Conservation (phyloP, 768 basidiomycete species). For the Leccinum truebloodii region DNA sequence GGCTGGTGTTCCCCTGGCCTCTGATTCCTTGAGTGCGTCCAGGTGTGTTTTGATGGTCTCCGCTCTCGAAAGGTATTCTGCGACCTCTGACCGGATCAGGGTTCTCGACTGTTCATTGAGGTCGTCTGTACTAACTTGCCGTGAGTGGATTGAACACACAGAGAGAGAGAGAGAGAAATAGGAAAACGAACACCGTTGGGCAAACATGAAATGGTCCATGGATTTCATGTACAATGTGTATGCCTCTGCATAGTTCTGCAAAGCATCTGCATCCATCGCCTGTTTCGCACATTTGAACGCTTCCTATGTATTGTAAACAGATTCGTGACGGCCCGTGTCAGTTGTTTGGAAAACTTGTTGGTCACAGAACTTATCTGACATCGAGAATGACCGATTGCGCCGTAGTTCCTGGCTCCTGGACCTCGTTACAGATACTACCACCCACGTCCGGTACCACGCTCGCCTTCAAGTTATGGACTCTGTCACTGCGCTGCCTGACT, state of each 20-base stretch:
- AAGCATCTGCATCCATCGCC: slow-evolving; percentile 87
- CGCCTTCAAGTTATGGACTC: background rate
- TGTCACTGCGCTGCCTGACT: slow-evolving; percentile 4
- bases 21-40: slow-evolving; percentile 8
- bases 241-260: slow-evolving; percentile 90
- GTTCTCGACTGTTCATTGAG: slow-evolving; percentile 88
- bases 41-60: slow-evolving; percentile 88
- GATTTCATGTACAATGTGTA: slow-evolving; percentile 92
- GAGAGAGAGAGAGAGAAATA: background rate
- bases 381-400: slow-evolving; percentile 17
- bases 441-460: background rate
- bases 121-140: slow-evolving; percentile 45
- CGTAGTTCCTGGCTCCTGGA: background rate
- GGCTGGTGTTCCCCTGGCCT: background rate
- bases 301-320: slow-evolving; percentile 40
- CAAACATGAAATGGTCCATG: slow-evolving; percentile 97
- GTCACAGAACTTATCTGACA: slow-evolving; percentile 6
- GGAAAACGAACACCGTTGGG: slow-evolving; percentile 71
- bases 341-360: background rate
- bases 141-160: slow-evolving; percentile 4
- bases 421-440: background rate
- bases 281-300: slow-evolving; percentile 87
- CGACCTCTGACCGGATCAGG: slow-evolving; percentile 82
- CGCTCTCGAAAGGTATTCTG: slow-evolving; percentile 85
- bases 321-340: background rate